A percentile compares a stretch with the other conserved stretches of the same genome.
phyloP scores from a whole-genome alignment of 768 basidiomycete genomes.

The Mrakia frigida region DNA sequence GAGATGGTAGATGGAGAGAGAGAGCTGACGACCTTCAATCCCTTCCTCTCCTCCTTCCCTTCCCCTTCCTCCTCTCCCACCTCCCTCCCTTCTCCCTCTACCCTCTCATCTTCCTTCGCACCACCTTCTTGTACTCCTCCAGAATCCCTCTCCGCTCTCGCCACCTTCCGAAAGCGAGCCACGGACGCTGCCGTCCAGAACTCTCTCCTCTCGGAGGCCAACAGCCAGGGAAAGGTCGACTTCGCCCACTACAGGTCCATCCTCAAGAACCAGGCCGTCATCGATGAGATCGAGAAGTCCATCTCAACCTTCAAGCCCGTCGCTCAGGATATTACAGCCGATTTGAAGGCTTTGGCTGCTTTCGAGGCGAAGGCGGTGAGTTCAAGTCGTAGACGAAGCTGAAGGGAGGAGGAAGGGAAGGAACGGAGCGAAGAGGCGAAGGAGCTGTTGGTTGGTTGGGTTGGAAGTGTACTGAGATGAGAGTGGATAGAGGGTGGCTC shows the following conservation, averaged over 20 bases:
- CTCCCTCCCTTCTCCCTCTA: not conserved
- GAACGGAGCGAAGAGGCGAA: not conserved
- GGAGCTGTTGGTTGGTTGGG: not conserved
- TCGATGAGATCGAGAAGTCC: slow-evolving; percentile 87
- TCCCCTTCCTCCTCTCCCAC: not conserved
- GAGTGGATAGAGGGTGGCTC: not conserved
- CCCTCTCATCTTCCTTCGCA: slow-evolving; percentile 62
- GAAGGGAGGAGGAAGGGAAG: not conserved
- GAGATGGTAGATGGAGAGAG: not conserved
- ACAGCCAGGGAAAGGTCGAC: slow-evolving; percentile 70
- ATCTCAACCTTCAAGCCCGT: slow-evolving; percentile 86
- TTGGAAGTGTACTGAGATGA: too few relatives aligned
- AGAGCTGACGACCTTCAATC: not conserved
- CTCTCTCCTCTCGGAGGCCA: slow-evolving; percentile 38
- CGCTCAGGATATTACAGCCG: slow-evolving; percentile 81
- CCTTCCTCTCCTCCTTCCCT: not conserved
- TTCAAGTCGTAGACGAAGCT: slow-evolving; percentile 31
- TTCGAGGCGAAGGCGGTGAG: slow-evolving; percentile 94
- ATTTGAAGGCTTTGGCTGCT: slow-evolving; percentile 90
- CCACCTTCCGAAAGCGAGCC: slow-evolving; percentile 95
- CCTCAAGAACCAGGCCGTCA: slow-evolving; percentile 85
- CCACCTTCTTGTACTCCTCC: slow-evolving; percentile 65
- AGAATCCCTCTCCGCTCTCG: slow-evolving; percentile 87
- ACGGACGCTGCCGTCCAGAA: slow-evolving; percentile 57
- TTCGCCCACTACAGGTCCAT: slow-evolving; percentile 83